Percentiles rank a stretch among this genome's conserved stretches.
phyloP scores from a whole-genome alignment of 192 early-diverging fungal genomes.

The Kickxella alabastrina region DNA sequence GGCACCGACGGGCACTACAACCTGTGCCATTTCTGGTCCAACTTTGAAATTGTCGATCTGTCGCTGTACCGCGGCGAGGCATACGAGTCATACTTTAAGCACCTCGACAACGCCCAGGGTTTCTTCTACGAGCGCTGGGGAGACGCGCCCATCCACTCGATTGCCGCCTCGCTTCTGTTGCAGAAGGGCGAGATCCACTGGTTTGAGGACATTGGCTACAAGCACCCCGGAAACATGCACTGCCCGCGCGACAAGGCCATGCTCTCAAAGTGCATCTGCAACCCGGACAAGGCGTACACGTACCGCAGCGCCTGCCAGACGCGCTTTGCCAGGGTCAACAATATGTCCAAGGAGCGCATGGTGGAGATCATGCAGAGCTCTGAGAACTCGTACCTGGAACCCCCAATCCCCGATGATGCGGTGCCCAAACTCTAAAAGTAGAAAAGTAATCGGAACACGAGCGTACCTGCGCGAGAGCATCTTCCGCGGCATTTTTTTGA shows the following conservation, averaged over 20 bases:
- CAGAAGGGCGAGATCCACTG: conserved; percentile 63
- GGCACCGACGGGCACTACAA: conserved; percentile 62
- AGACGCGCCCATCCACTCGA: conserved; percentile 64
- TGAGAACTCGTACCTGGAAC: conserved; percentile 18
- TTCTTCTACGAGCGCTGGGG: no score
- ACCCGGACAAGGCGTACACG: conserved; percentile 33
- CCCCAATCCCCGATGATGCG: not conserved
- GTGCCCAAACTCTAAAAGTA: not conserved
- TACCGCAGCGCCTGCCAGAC: conserved; percentile 50
- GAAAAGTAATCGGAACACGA: no score
- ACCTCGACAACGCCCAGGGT: conserved; percentile 57
- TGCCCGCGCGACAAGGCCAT: conserved; percentile 61
- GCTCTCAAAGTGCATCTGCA: conserved; percentile 45
- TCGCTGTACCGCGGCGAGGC: conserved; percentile 53
- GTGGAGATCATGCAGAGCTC: conserved; percentile 37
- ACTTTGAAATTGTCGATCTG: conserved; percentile 64
- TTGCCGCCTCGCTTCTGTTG: conserved; percentile 60
- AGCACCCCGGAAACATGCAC: conserved; percentile 63
- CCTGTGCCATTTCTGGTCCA: conserved; percentile 74
- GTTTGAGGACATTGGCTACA: conserved; percentile 74
- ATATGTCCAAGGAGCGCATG: conserved; percentile 41
- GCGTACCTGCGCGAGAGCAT: not conserved
- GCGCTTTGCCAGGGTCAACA: conserved; percentile 46
- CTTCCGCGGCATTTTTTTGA: not conserved
- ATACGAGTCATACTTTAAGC: conserved; percentile 58